Evolutionary conservation across 2,329 filamentous ascomycete species (phyloP), one percentile per base, ranked within the genome.

Genomic region (Colletotrichum horii): DNA sequence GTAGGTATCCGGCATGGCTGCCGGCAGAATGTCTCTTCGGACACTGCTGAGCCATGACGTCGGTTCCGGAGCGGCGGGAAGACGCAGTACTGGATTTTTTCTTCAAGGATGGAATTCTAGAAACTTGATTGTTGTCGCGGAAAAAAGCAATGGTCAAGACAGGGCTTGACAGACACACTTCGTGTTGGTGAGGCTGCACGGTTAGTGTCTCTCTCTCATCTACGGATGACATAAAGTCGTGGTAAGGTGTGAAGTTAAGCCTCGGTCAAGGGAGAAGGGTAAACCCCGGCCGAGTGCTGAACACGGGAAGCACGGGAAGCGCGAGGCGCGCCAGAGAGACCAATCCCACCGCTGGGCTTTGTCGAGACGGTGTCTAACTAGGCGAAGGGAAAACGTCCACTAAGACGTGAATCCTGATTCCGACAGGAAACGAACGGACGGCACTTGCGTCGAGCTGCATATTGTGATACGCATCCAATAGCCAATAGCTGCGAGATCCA

Each of bases 1-100:
- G 89, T 32, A 91, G 86, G 79, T 91, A 91, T 36, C 89, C 90
- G 15, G 83, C 85, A 66, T 82, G 81, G 82, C 85, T 64, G 81
- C 77, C 75, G 48, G 78, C 69, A 26, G 74, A 30, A 66, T 83
- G 80, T 16, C 78, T 81, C 55, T 81, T 81, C 24, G 84, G 78
- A 56, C 80, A 81, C 62, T 83, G 81, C 48, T 81, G 78, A 32
- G 83, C 78, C 84, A 87, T 86, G 70, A 69, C 30, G 64, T 76
- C 58, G 74, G 24, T 19, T 52, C 28, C 48, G 28, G 48, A 48
- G 60, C 30, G 19, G 64, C 32, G 48, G 70, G 38, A 65, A 26
- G n/a, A 38, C n/a, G 28, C 56, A 55, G 67, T 14, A 34, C 12
- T 22, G 34, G 26, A 8, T 14, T 16, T 52, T 14, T 52, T 52